Evolutionary conservation across 2,329 filamentous ascomycete genomes (phyloP), one percentile per base, ranked within the genome.

Genomic region (Trichoderma gracile): DNA sequence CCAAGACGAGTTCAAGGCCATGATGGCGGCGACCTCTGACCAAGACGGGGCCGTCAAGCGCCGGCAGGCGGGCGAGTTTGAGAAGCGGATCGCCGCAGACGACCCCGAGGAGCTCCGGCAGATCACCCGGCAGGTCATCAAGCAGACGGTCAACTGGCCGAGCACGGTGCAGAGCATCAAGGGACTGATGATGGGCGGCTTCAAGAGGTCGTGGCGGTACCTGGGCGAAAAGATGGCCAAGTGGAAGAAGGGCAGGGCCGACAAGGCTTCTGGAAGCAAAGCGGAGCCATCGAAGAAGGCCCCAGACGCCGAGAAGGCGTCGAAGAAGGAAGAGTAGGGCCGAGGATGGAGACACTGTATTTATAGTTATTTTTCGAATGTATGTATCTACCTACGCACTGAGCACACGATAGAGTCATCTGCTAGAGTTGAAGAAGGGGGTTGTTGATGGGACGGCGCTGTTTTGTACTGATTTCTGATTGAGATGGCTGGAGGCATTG

Each of bases 121-220:
- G 27, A 88, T 89, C 69, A 86, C 98, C 19, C 85, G 88, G 40
- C 82, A 83, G 43, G 90, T 93, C 46, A 93, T 99, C 72, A 89
- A 88, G 73, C 90, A 90, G 74, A 98, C 96, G 0, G 92, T 98
- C 71, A 86, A 87, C 63, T 98, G 95, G 95, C 93, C 95, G 0
- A 95, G 92, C 71, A 92, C 91, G 2, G 88, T 88, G 5, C 94
- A 99, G 77, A 95, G 88, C 61, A 74, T 94, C 67, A 99, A 99
- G 78, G 89, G 93, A 2, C 75, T 90, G 1, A 76, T 97, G 50
- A 98, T 93, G 2, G 88, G 90, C 0, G 96, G 95, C 0, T 74
- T 90, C 17, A 73, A 80, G 7, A 86, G 88, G 71, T 89, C 89
- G 6, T 84, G 85, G 80, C 85, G 88, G 67, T 99, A 99, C 75